Evolutionary conservation across 192 early-diverging fungal species (phyloP).

Genomic region (Blastocladiella britannica): DNA sequence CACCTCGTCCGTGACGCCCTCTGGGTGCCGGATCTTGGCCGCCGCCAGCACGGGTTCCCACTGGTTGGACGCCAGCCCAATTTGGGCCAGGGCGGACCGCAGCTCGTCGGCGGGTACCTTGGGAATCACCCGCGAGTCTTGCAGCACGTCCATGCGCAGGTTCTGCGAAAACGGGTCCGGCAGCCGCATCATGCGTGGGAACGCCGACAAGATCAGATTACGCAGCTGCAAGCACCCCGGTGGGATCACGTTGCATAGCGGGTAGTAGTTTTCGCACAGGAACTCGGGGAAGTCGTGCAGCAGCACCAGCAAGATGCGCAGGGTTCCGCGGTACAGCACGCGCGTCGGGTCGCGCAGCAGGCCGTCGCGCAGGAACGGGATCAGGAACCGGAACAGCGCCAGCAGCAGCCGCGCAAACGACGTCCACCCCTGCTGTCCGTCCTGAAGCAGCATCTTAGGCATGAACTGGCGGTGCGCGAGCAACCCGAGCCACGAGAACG

Average conservation of each 20-base stretch:
- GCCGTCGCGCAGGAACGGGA: constrained; percentile 53
- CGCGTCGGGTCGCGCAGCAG: constrained; percentile 54
- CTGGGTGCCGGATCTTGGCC: neutral
- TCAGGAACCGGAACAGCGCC: constrained; percentile 65
- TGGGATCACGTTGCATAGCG: constrained; percentile 81
- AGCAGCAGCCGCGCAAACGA: constrained; percentile 65
- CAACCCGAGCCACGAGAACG: constrained; percentile 82
- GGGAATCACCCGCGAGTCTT: constrained; percentile 42
- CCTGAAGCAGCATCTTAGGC: constrained; percentile 57
- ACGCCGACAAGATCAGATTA: constrained; percentile 91
- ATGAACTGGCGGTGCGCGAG: constrained; percentile 84
- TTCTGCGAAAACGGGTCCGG: constrained; percentile 94
- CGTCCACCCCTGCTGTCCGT: constrained; percentile 63
- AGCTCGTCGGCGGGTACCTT: neutral
- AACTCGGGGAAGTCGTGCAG: constrained; percentile 97
- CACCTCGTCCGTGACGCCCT: constrained; percentile 6
- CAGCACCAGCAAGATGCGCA: constrained; percentile 75
- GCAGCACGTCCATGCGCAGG: constrained; percentile 72
- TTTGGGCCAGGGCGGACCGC: neutral
- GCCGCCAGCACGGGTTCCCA: neutral
- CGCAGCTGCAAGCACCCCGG: constrained; percentile 77
- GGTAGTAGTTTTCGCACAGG: constrained; percentile 74
- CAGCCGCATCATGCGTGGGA: constrained; percentile 80
- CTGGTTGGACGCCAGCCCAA: neutral
- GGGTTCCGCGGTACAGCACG: constrained; percentile 67